A percentile compares a stretch with the other conserved stretches of the same genome.
These are phyloP conservation scores for Trifolium fragiferum DNA, from an alignment of 306 rosid species.

Conservation along the genomic window DNA sequence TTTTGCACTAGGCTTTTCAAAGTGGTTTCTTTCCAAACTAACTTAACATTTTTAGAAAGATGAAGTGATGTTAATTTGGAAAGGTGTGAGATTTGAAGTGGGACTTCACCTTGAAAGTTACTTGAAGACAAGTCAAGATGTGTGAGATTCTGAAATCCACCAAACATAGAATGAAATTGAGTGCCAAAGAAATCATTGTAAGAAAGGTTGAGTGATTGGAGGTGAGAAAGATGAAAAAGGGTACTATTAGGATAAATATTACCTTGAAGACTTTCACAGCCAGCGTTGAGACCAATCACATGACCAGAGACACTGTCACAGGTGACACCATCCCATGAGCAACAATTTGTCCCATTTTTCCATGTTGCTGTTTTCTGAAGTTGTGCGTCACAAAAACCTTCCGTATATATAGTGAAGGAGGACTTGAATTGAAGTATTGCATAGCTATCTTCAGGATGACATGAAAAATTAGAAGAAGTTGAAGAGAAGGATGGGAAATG, in stretches of 20 bases:
- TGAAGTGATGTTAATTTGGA: neutral
- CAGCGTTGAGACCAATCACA: slow-evolving; percentile 25
- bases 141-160: neutral
- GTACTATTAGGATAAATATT: neutral
- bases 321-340: slow-evolving; percentile 37
- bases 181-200: neutral
- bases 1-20: slow-evolving; percentile 4
- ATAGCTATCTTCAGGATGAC: neutral
- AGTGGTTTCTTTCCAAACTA: neutral
- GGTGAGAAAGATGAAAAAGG: slow-evolving; percentile 16
- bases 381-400: neutral
- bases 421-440: slow-evolving; percentile 1
- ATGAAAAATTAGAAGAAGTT: neutral
- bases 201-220: slow-evolving; percentile 29
- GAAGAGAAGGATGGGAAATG: neutral
- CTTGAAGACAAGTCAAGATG: neutral
- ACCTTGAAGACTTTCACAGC: slow-evolving; percentile 4
- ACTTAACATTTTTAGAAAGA: neutral
- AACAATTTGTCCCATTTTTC: slow-evolving; percentile 27
- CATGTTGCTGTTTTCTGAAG: neutral
- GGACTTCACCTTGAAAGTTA: neutral
- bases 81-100: slow-evolving; percentile 11
- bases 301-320: slow-evolving; percentile 18
- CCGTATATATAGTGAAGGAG: neutral
- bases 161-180: slow-evolving; percentile 4